These are phyloP conservation scores for Pyrus communis DNA, from an alignment of 306 rosid species.

Conservation along the genomic window DNA sequence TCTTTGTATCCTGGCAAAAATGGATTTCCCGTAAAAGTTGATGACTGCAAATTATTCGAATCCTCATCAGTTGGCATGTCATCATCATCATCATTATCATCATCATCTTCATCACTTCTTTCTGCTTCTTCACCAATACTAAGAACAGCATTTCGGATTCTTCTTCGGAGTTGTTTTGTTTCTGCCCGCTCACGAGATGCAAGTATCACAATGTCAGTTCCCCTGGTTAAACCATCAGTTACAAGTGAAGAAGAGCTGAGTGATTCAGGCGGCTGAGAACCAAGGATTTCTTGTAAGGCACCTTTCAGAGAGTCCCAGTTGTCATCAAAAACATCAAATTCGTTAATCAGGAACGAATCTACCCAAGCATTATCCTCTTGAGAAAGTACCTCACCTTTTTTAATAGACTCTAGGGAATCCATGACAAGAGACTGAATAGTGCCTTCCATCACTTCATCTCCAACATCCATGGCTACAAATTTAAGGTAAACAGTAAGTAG, in stretches of 20 bases:
- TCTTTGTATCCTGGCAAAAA: conserved; percentile 66
- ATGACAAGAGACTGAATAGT: conserved; percentile 1
- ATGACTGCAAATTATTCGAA: conserved; percentile 10
- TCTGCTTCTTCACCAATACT: conserved; percentile 13
- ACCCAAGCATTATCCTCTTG: conserved; percentile 68
- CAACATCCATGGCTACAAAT: conserved; percentile 32
- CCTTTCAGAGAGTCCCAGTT: conserved; percentile 46
- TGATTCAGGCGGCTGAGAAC: conserved; percentile 29
- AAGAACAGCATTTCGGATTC: conserved; percentile 5
- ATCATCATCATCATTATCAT: conserved; percentile 19
- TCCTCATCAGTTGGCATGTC: conserved; percentile 15
- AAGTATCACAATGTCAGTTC: conserved; percentile 19
- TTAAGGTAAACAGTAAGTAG: not conserved
- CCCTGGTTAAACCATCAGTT: conserved; percentile 2
- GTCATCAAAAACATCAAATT: conserved; percentile 22
- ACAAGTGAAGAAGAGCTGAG: conserved; percentile 3
- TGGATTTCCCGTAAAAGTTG: conserved; percentile 44
- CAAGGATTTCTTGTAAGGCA: conserved; percentile 52
- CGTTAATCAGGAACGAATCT: conserved; percentile 54
- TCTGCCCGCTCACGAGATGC: conserved; percentile 14
- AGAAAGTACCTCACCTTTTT: conserved; percentile 23
- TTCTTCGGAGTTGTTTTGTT: not conserved
- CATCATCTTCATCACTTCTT: conserved; percentile 14
- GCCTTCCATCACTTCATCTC: conserved; percentile 8
- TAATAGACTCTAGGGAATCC: not conserved